Evolutionary conservation across 495 filamentous ascomycete genomes (phyloP), one percentile per base, ranked within the genome.

Genomic region (Penicillium lividum): DNA sequence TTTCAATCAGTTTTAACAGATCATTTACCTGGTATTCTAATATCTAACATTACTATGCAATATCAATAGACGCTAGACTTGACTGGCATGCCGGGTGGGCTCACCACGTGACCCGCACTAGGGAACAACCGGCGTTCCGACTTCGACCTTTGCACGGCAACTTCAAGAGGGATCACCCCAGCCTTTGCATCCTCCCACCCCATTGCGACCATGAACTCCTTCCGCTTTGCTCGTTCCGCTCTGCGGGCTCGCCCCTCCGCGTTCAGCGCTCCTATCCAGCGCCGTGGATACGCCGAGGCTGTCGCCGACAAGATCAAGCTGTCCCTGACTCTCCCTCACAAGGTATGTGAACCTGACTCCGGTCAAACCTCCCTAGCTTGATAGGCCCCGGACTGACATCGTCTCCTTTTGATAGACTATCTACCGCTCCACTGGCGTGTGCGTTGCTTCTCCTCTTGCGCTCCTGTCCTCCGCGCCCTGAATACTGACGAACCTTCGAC

Each of bases 261-360:
- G 70, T 72, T 89, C 73, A 82, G 84, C 73, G 77, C 83, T 55
- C 84, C 89, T 68, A 58, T 91, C 60, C 89, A 88, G 80, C 88
- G 90, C 75, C 87, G 94, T 80, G 85, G 85, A 63, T 99, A 98
- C 73, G 95, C 94, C 63, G 95, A 98, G 70, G 93, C 92, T 62
- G 91, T 93, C 64, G 79, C 88, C 67, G 92, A 96, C 83, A 88
- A 97, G 87, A 96, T 99, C 84, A 91, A 94, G 85, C 85, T 99
- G 77, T 94, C 91, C 80, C 84, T 99, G 80, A 84, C 89, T 72
- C 89, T 99, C 61, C 94, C 94, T 80, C 95, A 98, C 80, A 91
- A 97, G 91, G 94, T 98, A 89, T 73, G 89, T 66, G 52, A 66
- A 61, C 44, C 57, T 46, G 56, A 36, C 47, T 48, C 53, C 52